These are phyloP conservation scores for Phlebopus sp. DNA, from an alignment of 1,284 basidiomycete species.

Conservation along the genomic window DNA sequence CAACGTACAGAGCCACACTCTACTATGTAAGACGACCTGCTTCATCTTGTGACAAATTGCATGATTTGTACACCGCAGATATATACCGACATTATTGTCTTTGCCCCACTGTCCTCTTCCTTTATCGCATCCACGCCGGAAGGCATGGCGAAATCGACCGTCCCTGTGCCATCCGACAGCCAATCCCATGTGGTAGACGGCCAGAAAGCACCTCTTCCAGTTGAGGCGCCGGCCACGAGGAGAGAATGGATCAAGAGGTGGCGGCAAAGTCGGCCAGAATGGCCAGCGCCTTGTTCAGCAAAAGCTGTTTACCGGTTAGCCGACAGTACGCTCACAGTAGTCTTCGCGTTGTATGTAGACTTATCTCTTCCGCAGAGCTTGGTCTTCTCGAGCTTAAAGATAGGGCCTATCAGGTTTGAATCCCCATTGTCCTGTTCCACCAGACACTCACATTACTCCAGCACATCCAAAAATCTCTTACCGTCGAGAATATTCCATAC, in stretches of 20 bases:
- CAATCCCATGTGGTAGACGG: conserved; percentile 33
- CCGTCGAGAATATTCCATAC: conserved; percentile 78
- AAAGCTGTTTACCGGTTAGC: conserved; percentile 89
- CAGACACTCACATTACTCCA: conserved; percentile 26
- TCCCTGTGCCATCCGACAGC: conserved; percentile 34
- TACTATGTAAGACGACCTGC: conserved; percentile 62
- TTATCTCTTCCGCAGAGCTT: conserved; percentile 46
- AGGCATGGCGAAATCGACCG: conserved; percentile 30
- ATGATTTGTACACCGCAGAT: conserved; percentile 44
- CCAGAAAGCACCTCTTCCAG: conserved; percentile 13
- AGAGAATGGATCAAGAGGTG: conserved; percentile 67
- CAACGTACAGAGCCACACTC: conserved; percentile 79
- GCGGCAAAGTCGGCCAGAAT: conserved; percentile 53
- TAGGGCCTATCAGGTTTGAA: conserved; percentile 58
- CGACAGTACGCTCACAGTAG: conserved; percentile 54
- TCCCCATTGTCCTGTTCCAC: not conserved
- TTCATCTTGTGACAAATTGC: conserved; percentile 1
- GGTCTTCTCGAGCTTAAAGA: conserved; percentile 67
- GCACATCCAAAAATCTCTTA: conserved; percentile 77
- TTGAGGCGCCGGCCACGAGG: conserved; percentile 42
- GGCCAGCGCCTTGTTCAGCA: conserved; percentile 79
- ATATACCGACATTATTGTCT: conserved; percentile 82
- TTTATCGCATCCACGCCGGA: conserved; percentile 38
- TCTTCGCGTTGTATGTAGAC: not conserved
- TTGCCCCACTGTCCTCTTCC: conserved; percentile 79